A percentile compares a stretch with the other conserved stretches of the same genome.
These are phyloP conservation scores for Heritiera littoralis DNA, from an alignment of 345 rosid species.

Conservation along the genomic window DNA sequence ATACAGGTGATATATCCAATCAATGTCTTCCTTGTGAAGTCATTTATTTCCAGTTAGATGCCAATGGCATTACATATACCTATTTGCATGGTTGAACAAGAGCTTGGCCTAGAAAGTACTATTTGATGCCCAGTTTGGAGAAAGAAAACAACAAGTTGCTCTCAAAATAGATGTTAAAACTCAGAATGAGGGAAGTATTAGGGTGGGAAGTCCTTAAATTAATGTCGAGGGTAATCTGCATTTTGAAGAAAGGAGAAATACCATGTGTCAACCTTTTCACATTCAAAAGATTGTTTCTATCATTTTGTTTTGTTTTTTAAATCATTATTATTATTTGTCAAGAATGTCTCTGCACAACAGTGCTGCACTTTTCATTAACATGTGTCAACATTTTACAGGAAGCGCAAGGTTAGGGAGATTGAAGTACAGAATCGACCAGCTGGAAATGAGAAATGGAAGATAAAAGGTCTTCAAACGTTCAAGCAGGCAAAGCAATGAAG, in stretches of 20 bases:
- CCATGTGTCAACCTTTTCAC: neutral
- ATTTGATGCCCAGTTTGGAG: slow-evolving; percentile 4
- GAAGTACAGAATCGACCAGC: slow-evolving; percentile 59
- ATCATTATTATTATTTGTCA: neutral
- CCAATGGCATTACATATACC: neutral
- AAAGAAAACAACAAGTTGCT: neutral
- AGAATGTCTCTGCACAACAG: neutral
- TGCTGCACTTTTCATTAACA: neutral
- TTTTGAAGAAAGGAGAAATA: neutral
- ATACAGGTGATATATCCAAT: slow-evolving; percentile 57
- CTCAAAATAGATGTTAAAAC: neutral
- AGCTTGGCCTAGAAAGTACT: slow-evolving; percentile 1
- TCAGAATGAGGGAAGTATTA: neutral
- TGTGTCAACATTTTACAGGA: slow-evolving; percentile 44
- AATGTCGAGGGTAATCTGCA: neutral
- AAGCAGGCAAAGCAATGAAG: slow-evolving; percentile 66
- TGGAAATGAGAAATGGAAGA: slow-evolving; percentile 82
- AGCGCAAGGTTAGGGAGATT: slow-evolving; percentile 85
- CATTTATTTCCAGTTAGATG: neutral
- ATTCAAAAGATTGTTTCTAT: neutral
- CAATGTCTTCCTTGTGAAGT: neutral
- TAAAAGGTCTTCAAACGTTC: slow-evolving; percentile 50
- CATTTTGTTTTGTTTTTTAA: neutral
- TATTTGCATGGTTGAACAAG: neutral
- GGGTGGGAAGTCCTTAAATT: neutral